These are phyloP conservation scores for Echites panduratus DNA, from an alignment of 257 asterid species.

Conservation along the genomic window DNA sequence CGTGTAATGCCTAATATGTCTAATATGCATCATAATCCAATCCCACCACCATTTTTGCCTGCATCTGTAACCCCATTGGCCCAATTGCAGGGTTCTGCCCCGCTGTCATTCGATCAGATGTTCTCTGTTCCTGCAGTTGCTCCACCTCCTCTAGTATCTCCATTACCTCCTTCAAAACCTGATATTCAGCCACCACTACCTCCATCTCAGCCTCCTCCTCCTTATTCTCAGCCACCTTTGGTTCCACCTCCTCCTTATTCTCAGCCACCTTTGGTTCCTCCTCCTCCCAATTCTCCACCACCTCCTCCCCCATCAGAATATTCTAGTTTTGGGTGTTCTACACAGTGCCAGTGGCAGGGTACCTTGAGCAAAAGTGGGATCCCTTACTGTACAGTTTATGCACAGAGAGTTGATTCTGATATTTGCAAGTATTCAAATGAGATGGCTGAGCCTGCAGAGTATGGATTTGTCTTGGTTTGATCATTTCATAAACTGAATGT, in stretches of 20 bases:
- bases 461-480: constrained; percentile 27
- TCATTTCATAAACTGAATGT: constrained; percentile 15
- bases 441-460: constrained; percentile 79
- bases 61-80: constrained; percentile 73
- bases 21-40: constrained; percentile 42
- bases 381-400: constrained; percentile 63
- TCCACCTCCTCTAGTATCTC: constrained; percentile 57
- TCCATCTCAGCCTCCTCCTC: constrained; percentile 56
- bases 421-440: constrained; percentile 65
- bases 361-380: constrained; percentile 85
- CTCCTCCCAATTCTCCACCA: constrained; percentile 63
- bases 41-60: constrained; percentile 67
- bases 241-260: constrained; percentile 55
- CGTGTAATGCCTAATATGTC: constrained; percentile 40
- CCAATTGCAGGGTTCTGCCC: constrained; percentile 54
- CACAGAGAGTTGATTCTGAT: constrained; percentile 81
- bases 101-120: constrained; percentile 58
- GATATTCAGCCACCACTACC: constrained; percentile 46
- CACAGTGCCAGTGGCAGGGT: constrained; percentile 69
- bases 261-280: constrained; percentile 56
- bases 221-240: constrained; percentile 54
- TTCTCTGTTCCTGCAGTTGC: constrained; percentile 41
- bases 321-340: constrained; percentile 30
- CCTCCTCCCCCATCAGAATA: constrained; percentile 53
- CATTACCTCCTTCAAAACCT: constrained; percentile 43